Conservation (phyloP, 768 basidiomycete genomes). For the Cantharellus cinnabarinus region DNA sequence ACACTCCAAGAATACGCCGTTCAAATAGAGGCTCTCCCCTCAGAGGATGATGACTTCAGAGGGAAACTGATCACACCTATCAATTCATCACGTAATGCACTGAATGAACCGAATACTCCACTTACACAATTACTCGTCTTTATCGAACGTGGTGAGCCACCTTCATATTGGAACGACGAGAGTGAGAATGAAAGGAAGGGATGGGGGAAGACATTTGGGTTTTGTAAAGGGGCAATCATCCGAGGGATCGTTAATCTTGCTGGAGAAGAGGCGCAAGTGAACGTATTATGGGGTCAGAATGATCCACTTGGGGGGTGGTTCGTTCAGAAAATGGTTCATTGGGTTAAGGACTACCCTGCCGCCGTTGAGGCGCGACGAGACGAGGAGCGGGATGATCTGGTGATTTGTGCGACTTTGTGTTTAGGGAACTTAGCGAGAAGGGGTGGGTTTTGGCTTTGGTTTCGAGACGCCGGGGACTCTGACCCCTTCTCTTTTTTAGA, state of each 20-base stretch:
- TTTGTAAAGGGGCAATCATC: constrained; percentile 71
- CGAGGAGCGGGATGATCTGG: constrained; percentile 43
- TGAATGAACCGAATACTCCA: constrained; percentile 12
- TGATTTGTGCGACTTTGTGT: constrained; percentile 63
- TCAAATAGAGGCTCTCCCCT: constrained; percentile 51
- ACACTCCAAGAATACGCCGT: constrained; percentile 54
- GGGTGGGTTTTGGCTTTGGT: constrained; percentile 25
- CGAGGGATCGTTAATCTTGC: constrained; percentile 73
- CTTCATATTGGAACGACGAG: constrained; percentile 37
- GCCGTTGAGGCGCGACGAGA: constrained; percentile 9
- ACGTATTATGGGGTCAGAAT: constrained; percentile 55
- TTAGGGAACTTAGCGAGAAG: constrained; percentile 63
- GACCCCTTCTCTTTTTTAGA: constrained; percentile 8
- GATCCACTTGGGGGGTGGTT: constrained; percentile 50
- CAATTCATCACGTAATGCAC: not conserved
- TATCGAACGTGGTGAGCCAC: constrained; percentile 51
- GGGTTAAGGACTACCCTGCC: constrained; percentile 30
- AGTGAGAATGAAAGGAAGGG: constrained; percentile 26
- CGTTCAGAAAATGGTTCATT: constrained; percentile 49
- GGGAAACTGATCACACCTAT: constrained; percentile 33
- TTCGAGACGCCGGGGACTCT: not conserved
- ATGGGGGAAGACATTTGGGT: constrained; percentile 53
- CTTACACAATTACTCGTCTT: constrained; percentile 48
- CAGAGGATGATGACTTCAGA: constrained; percentile 62
- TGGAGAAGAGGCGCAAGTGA: constrained; percentile 59